phyloP scores from a whole-genome alignment of 768 basidiomycete species.

The Panus rudis region DNA sequence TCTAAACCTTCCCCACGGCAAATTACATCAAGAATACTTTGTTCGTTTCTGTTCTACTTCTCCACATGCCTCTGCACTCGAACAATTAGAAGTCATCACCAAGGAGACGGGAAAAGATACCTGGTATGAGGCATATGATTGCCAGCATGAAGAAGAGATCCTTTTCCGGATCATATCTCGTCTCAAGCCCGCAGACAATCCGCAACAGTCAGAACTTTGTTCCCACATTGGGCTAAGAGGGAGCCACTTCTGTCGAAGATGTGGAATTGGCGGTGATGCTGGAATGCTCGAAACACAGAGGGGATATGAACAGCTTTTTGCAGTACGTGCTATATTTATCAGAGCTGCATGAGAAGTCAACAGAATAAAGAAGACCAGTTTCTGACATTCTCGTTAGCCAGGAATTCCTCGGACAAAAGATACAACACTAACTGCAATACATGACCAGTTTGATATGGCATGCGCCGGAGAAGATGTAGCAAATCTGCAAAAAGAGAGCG shows the following conservation, averaged over 20 bases:
- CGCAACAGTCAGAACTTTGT: slow-evolving; percentile 14
- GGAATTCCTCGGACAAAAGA: slow-evolving; percentile 2
- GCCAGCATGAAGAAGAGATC: slow-evolving; percentile 6
- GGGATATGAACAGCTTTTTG: slow-evolving; percentile 3
- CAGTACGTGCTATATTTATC: too few relatives aligned
- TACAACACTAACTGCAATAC: too few relatives aligned
- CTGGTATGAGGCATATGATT: slow-evolving; percentile 10
- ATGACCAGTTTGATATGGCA: slow-evolving; percentile 27
- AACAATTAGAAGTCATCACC: slow-evolving; percentile 31
- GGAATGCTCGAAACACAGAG: not conserved
- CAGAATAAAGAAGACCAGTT: too few relatives aligned
- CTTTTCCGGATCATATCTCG: slow-evolving; percentile 6
- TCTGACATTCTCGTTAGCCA: slow-evolving; percentile 1
- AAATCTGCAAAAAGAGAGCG: slow-evolving; percentile 24
- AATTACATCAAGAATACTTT: slow-evolving; percentile 31
- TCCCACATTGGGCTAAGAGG: slow-evolving; percentile 33
- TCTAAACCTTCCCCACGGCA: slow-evolving; percentile 26
- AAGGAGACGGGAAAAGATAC: slow-evolving; percentile 15
- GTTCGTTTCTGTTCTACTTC: slow-evolving; percentile 35
- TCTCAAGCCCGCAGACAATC: slow-evolving; percentile 17
- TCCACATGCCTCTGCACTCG: slow-evolving; percentile 25
- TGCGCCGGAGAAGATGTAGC: slow-evolving; percentile 25
- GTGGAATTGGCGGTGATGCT: slow-evolving; percentile 7
- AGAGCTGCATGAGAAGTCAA: too few relatives aligned
- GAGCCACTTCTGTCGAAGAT: slow-evolving; percentile 30